Evolutionary conservation across 2,329 filamentous ascomycete genomes (phyloP), one percentile per base, ranked within the genome.

Genomic region (Falciphora oryzae): DNA sequence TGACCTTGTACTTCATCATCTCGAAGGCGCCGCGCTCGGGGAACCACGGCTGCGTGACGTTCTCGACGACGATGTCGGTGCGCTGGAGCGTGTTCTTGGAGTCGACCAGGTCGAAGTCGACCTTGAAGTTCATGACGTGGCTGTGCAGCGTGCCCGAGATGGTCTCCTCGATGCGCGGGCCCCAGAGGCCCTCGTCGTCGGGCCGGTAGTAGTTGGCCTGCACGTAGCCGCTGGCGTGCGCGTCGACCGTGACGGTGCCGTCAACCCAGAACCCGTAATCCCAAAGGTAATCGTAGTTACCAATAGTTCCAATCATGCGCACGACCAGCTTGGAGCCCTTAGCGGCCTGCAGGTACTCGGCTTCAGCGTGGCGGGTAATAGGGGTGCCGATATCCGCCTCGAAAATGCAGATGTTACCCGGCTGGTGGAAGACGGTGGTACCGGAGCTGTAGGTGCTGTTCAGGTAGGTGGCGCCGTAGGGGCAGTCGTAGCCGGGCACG

Each of bases 211-310:
- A 74, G 2, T 72, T 73, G 25, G 72, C 71, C 67, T 75, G 73
- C 7, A 78, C 70, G 60, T 78, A 78, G 18, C 76, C 76, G 0
- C 75, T 77, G 0, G 76, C 76, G 5, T 71, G 74, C 25, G 75
- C 75, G 8, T 73, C 65, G 64, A 79, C 75, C 64, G 77, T 75
- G 6, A 80, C 65, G 4, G 75, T 75, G 0, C 73, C 75, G 65
- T 77, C 74, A 10, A 77, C 68, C 61, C 73, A 70, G 67, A 75
- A 76, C 44, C 66, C 68, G 63, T 76, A 76, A 64, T 73, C 71
- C 62, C 75, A 75, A 14, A 76, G 69, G 65, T 77, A 76, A 64
- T 80, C 78, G 65, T 80, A 79, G 66, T 80, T 80, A 3, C 78
- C 77, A 22, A 80, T 72, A 0, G 76, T 80, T 0, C 77, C 74